phyloP scores from a whole-genome alignment of 192 early-diverging fungal genomes.

The Piromyces finnis region DNA sequence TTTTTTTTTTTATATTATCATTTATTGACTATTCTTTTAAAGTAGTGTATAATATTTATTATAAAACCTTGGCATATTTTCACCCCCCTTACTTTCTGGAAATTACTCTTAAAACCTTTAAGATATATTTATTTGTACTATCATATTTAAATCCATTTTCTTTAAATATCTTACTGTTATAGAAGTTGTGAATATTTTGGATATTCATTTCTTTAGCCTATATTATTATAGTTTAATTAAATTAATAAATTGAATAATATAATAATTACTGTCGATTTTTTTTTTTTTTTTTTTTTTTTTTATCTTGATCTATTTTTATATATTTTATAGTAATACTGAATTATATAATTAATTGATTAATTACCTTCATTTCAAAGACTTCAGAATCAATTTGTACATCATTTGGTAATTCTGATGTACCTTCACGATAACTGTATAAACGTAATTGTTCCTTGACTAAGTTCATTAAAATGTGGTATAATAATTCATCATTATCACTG shows the following conservation, averaged over 20 bases:
- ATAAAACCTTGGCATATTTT: too few species aligned
- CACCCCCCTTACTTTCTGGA: too few species aligned
- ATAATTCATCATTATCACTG: conserved; percentile 63
- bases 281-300: too few species aligned
- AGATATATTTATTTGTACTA: not conserved
- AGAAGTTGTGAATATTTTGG: conserved; percentile 41
- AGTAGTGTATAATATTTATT: too few species aligned
- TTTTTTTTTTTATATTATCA: too few species aligned
- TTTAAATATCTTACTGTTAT: conserved; percentile 28
- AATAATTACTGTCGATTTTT: too few species aligned
- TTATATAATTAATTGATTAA: too few species aligned
- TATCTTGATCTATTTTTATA: too few species aligned
- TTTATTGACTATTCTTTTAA: too few species aligned
- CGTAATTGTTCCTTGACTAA: conserved; percentile 57
- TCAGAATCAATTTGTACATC: conserved; percentile 1
- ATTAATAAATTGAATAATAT: too few species aligned
- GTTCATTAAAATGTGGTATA: conserved; percentile 54
- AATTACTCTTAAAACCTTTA: conserved; percentile 1
- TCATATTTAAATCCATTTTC: not conserved
- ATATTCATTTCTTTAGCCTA: conserved; percentile 38
- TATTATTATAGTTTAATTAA: too few species aligned
- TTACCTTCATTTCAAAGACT: conserved; percentile 29
- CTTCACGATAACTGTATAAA: conserved; percentile 42
- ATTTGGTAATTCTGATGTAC: conserved; percentile 17
- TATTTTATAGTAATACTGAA: too few species aligned